Conservation (phyloP, 2,329 filamentous ascomycete genomes). For the Xylaria sp. region DNA sequence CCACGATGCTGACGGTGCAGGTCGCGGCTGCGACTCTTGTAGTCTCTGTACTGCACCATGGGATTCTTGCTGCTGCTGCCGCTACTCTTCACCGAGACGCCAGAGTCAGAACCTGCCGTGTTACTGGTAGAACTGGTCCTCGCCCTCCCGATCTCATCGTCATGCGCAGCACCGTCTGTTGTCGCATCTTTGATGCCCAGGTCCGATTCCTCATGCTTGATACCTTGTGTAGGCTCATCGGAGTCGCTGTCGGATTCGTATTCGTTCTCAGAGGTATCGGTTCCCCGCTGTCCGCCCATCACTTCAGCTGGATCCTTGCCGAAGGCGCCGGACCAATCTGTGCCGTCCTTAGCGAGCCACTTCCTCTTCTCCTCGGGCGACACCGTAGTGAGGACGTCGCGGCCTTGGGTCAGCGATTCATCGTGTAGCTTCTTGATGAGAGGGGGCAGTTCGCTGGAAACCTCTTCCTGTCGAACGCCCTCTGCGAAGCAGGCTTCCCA, state of each 20-base stretch:
- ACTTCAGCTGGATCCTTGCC: constrained; percentile 74
- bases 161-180: constrained; percentile 35
- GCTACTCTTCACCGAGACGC: constrained; percentile 49
- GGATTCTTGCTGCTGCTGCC: constrained; percentile 60
- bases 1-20: constrained; percentile 88
- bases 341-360: constrained; percentile 83
- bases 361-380: constrained; percentile 76
- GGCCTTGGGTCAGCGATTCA: constrained; percentile 78
- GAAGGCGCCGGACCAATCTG: constrained; percentile 89
- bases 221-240: constrained; percentile 46
- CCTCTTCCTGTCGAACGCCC: constrained; percentile 78
- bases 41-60: constrained; percentile 67
- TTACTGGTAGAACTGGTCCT: constrained; percentile 37
- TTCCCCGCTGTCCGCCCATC: constrained; percentile 48
- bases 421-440: constrained; percentile 81
- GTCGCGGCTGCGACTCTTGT: constrained; percentile 74
- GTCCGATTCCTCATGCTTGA: constrained; percentile 45
- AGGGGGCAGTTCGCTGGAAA: constrained; percentile 78
- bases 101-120: constrained; percentile 23
- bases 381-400: constrained; percentile 81
- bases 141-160: constrained; percentile 40
- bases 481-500: constrained; percentile 94
- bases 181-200: constrained; percentile 54
- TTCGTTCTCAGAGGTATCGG: constrained; percentile 37
- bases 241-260: constrained; percentile 50